phyloP scores from a whole-genome alignment of 2,329 filamentous ascomycete genomes.

The Venturia pyrina region DNA sequence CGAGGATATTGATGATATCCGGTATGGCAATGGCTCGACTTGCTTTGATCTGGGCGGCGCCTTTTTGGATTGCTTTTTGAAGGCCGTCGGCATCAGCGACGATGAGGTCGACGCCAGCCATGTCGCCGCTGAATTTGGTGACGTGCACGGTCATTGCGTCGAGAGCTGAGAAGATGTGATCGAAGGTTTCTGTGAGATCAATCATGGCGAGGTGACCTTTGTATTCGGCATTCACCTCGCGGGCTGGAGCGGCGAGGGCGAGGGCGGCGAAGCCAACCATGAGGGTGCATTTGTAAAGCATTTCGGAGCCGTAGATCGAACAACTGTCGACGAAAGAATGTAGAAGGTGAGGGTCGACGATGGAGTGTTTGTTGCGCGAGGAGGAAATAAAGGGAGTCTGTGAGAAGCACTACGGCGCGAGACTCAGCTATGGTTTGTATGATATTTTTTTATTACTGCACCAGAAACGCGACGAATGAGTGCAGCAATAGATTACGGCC shows the following conservation, averaged over 20 bases:
- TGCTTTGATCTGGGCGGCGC: neutral
- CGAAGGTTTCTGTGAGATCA: neutral
- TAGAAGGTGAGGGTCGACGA: neutral
- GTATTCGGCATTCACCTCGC: neutral
- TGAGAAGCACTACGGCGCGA: neutral
- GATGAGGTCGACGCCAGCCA: neutral
- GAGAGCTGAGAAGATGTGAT: slow-evolving; percentile 7
- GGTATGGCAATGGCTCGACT: neutral
- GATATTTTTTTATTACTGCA: too few species aligned
- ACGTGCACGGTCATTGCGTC: neutral
- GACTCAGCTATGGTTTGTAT: neutral
- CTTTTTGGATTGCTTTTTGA: neutral
- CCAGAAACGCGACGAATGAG: too few species aligned
- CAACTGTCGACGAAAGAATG: neutral
- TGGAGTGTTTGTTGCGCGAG: neutral
- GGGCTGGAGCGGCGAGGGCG: neutral
- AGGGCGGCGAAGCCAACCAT: neutral
- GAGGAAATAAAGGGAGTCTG: neutral
- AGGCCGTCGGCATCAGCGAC: neutral
- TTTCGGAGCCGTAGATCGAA: neutral
- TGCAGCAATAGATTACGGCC: neutral
- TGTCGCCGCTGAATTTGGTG: neutral
- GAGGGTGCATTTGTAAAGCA: slow-evolving; percentile 3
- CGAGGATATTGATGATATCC: slow-evolving; percentile 6
- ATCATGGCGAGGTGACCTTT: neutral